A percentile compares a stretch with the other conserved stretches of the same genome.
These are phyloP conservation scores for Entomophthora muscae DNA, from an alignment of 371 early-diverging fungal genomes.

Conservation along the genomic window DNA sequence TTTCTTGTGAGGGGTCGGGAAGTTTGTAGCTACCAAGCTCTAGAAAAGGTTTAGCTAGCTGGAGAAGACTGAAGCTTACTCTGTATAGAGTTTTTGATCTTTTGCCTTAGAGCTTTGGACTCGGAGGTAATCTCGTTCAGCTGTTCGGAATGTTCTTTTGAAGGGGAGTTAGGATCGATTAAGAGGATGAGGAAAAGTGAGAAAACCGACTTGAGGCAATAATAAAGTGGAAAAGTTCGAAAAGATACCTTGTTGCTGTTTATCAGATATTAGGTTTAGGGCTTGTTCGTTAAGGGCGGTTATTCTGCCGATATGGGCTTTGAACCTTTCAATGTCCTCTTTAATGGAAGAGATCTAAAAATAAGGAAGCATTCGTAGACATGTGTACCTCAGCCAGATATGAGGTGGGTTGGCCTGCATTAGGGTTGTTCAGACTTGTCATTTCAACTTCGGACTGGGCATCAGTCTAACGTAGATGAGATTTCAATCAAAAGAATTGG, in stretches of 20 bases:
- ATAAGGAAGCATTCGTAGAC: neutral
- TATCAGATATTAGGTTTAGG: neutral
- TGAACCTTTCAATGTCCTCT: constrained; percentile 7
- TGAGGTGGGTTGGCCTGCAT: neutral
- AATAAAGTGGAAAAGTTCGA: no score
- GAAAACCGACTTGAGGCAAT: no score
- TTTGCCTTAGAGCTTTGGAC: neutral
- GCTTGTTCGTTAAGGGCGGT: constrained; percentile 5
- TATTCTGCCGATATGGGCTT: neutral
- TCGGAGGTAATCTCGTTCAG: neutral
- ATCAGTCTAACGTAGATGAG: no score
- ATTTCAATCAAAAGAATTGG: no score
- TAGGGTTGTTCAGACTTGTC: neutral
- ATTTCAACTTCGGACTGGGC: neutral
- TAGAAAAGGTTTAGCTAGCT: neutral
- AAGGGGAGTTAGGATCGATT: no score
- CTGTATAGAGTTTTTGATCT: neutral
- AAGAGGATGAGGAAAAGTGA: neutral
- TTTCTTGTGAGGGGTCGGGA: neutral
- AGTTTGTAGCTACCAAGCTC: neutral
- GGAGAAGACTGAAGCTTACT: neutral
- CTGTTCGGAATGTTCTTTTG: neutral
- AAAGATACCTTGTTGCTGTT: constrained; percentile 1
- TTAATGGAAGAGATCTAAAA: constrained; percentile 1
- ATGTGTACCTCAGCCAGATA: neutral